Base-by-base conservation (phyloP, 345 rosid species). In the Populus tremula region DNA sequence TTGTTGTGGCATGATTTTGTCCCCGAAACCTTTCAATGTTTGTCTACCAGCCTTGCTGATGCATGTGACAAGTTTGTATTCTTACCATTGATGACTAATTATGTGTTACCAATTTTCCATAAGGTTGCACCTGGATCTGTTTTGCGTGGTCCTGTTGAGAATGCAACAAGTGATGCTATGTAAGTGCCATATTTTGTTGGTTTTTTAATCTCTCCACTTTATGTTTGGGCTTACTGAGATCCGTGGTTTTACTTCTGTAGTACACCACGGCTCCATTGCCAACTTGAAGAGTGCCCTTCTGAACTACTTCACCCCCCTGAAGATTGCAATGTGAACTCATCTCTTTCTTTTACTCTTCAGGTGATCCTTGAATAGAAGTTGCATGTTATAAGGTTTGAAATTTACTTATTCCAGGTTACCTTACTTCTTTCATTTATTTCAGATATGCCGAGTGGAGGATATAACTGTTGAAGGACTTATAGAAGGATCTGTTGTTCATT, bases 381-480 rank as follows among this genome's bases (percentile, higher is more conserved):
- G 31, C 74, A 25, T 54, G 39, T 78, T 75, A 38, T 49, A 38
- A 33, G 67, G 29, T 75, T 84, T 74, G 31, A 70, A 74, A 59
- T 59, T 39, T 76, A 41, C 23, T 76, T 77, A 59, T 67, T 74
- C 79, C 43, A 70, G 73, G 65, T 69, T 83, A 36, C 56, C 63
- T 80, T 82, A 80, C 72, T 65, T 75, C 76, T 79, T 79, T 81
- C 67, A 63, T 78, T 81, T 76, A 54, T 29, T 63, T 86, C 78
- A 96, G 99, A 91, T 96, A 43, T 96, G 99, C 82, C 93, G 98
- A 72, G 99, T 96, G 82, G 99, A 96, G 79, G 98, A 96, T 86
- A 89, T 96, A 64, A 75, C 87, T 80, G 91, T 96, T 29, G 93
- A 89, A 83, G 99, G 99, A 81, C 89, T 87, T 56, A 83, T 94